phyloP scores from a whole-genome alignment of 106 monocot genomes.

The Iris macrosiphon region DNA sequence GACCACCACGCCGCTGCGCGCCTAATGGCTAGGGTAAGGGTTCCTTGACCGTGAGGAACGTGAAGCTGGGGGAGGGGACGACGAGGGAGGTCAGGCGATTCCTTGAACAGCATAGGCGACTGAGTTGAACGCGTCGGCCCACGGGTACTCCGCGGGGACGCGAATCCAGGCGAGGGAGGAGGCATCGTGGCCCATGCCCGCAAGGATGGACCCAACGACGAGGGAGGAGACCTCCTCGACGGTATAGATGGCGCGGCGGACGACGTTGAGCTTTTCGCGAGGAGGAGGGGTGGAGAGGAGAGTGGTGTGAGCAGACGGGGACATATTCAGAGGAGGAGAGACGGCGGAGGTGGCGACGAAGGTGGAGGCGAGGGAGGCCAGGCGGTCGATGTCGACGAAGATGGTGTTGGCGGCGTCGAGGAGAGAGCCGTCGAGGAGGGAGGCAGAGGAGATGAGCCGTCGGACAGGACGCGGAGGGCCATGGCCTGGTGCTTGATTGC shows the following conservation, averaged over 20 bases:
- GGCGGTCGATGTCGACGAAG: constrained; percentile 20
- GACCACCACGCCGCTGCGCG: no score
- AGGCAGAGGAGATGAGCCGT: no score
- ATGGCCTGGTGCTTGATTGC: no score
- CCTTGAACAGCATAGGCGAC: constrained; percentile 13
- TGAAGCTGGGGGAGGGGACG: no score
- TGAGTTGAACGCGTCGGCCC: constrained; percentile 40
- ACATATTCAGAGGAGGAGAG: constrained; percentile 26
- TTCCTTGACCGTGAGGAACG: no score
- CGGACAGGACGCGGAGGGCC: no score
- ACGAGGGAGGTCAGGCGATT: no score
- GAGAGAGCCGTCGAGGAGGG: constrained; percentile 43
- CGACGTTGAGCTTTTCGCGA: constrained; percentile 21
- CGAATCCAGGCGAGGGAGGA: background rate
- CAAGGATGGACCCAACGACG: constrained; percentile 10
- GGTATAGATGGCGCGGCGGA: constrained; percentile 38
- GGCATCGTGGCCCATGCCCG: no score
- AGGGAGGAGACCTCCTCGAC: constrained; percentile 50
- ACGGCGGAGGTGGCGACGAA: constrained; percentile 37
- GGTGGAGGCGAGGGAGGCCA: constrained; percentile 24
- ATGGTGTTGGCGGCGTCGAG: constrained; percentile 62
- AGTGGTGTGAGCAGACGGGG: background rate
- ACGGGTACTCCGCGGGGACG: constrained; percentile 30
- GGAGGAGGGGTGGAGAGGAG: background rate
- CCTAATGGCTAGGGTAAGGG: no score